Conservation (phyloP, 768 basidiomycete genomes). For the Clitopilus hobsonii region DNA sequence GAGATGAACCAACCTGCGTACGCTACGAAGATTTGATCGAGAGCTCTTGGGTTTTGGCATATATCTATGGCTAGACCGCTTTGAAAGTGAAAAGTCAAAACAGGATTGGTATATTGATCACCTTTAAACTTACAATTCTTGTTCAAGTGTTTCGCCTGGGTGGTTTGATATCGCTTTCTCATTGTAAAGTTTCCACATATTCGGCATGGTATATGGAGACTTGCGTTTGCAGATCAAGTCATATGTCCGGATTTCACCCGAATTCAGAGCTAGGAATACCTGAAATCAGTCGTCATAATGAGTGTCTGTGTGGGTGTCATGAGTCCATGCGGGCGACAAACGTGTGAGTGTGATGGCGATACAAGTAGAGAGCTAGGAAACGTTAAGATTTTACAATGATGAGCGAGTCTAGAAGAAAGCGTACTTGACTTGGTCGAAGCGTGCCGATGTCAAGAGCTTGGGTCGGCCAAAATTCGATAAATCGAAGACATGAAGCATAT, state of each 20-base stretch:
- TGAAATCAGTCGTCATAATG: no score
- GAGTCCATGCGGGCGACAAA: conserved; percentile 29
- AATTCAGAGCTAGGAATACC: conserved; percentile 44
- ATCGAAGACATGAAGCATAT: conserved; percentile 59
- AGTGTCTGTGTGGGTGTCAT: no score
- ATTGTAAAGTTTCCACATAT: conserved; percentile 73
- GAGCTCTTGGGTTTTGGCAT: conserved; percentile 64
- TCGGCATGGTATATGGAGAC: conserved; percentile 66
- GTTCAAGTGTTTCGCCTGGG: not conserved
- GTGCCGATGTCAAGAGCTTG: conserved; percentile 42
- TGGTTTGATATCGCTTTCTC: conserved; percentile 36
- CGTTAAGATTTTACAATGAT: not conserved
- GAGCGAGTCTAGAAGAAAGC: not conserved
- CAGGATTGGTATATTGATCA: not conserved
- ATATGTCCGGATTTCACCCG: conserved; percentile 66
- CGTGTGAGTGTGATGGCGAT: conserved; percentile 72
- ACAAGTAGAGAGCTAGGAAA: conserved; percentile 48
- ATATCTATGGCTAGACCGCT: conserved; percentile 56
- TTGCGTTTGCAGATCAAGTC: conserved; percentile 67
- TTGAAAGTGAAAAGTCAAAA: not conserved
- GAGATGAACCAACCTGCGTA: conserved; percentile 53
- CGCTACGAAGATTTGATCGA: conserved; percentile 70
- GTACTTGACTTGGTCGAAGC: conserved; percentile 43
- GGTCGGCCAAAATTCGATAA: conserved; percentile 48
- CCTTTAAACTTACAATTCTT: conserved; percentile 4